These are phyloP conservation scores for Didymella lethalis DNA, from an alignment of 2,329 filamentous ascomycete genomes.

Conservation along the genomic window DNA sequence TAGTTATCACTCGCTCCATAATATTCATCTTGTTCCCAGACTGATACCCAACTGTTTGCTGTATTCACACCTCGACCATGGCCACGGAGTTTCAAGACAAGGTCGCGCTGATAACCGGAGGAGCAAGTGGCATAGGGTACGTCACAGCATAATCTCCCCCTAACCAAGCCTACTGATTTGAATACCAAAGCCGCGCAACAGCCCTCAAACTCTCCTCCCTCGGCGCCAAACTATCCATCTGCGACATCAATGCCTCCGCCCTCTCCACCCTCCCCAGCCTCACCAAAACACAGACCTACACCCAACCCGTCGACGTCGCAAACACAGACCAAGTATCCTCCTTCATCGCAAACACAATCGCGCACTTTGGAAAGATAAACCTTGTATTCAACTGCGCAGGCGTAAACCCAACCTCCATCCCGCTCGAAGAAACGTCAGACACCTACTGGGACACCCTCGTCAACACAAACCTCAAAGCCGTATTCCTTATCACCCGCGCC, in stretches of 20 bases:
- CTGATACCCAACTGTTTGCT: neutral
- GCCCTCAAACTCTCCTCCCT: constrained; percentile 58
- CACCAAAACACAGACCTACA: constrained; percentile 47
- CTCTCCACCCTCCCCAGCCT: constrained; percentile 54
- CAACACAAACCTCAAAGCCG: constrained; percentile 56
- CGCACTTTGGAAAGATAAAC: constrained; percentile 48
- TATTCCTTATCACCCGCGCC: constrained; percentile 56
- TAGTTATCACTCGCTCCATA: neutral
- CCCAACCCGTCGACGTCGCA: constrained; percentile 56
- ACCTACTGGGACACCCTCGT: constrained; percentile 59
- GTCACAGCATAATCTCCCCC: constrained; percentile 4
- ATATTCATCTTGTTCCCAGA: neutral
- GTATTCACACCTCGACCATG: constrained; percentile 25
- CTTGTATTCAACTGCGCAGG: constrained; percentile 59
- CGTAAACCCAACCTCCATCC: constrained; percentile 57
- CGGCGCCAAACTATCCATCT: constrained; percentile 50
- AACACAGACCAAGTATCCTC: constrained; percentile 53
- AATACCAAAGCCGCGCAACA: constrained; percentile 50
- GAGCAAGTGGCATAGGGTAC: constrained; percentile 57
- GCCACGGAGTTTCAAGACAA: constrained; percentile 41
- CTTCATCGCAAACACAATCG: constrained; percentile 51
- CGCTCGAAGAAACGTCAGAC: constrained; percentile 54
- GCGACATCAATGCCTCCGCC: constrained; percentile 45
- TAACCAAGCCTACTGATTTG: neutral
- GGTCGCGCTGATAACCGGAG: constrained; percentile 43